phyloP scores from a whole-genome alignment of 2,329 filamentous ascomycete species.

The Scortechinia acanthostroma region DNA sequence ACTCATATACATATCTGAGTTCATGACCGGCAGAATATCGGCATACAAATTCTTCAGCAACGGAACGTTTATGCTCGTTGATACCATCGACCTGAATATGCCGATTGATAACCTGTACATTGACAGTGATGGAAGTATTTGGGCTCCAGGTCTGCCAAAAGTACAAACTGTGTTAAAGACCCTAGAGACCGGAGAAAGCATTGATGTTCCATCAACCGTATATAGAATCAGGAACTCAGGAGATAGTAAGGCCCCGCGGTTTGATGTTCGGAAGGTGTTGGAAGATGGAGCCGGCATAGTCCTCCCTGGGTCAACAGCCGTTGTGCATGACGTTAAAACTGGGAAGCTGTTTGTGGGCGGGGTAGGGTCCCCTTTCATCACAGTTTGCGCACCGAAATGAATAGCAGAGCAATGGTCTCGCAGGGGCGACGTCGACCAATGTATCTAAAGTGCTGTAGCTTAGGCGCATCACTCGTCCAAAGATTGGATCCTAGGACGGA shows the following conservation, averaged over 20 bases:
- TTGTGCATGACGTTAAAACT: slow-evolving; percentile 8
- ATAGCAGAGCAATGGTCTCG: too few species aligned
- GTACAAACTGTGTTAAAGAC: too few species aligned
- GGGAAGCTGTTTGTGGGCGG: slow-evolving; percentile 8
- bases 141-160: background rate
- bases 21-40: background rate
- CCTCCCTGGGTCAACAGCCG: slow-evolving; percentile 7
- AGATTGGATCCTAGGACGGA: too few species aligned
- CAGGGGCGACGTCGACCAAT: too few species aligned
- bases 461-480: too few species aligned
- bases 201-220: background rate
- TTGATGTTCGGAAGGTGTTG: background rate
- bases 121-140: background rate
- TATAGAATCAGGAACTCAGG: background rate
- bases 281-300: slow-evolving; percentile 4
- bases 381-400: too few species aligned
- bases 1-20: background rate
- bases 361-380: slow-evolving; percentile 8
- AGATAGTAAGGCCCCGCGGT: background rate
- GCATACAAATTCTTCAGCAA: background rate
- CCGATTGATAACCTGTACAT: background rate
- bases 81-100: background rate
- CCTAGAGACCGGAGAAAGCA: background rate
- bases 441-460: too few species aligned
- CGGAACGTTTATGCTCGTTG: background rate